Evolutionary conservation across 805 yeast genomes (phyloP).

Genomic region (Cyberlindnera euphorbiiphila): DNA sequence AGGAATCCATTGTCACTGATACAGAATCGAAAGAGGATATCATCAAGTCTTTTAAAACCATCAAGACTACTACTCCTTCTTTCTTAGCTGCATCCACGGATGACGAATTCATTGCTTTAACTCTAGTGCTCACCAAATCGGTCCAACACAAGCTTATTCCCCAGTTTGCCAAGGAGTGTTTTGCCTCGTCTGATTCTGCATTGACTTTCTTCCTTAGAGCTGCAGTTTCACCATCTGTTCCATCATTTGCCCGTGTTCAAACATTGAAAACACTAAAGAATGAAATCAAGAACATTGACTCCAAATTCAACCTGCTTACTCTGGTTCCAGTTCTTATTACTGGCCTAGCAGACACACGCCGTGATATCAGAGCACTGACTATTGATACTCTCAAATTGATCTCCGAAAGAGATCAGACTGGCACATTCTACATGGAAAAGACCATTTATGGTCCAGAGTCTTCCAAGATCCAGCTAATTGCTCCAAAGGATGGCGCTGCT

Average conservation of each 20-base stretch:
- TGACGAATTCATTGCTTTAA: slow-evolving; percentile 39
- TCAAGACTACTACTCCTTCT: slow-evolving; percentile 25
- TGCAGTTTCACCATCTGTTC: slow-evolving; percentile 53
- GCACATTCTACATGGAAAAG: slow-evolving; percentile 45
- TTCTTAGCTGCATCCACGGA: slow-evolving; percentile 36
- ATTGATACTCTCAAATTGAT: slow-evolving; percentile 37
- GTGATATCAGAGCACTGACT: slow-evolving; percentile 45
- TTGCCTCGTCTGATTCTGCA: slow-evolving; percentile 39
- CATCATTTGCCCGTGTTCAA: slow-evolving; percentile 50
- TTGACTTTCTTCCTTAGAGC: slow-evolving; percentile 59
- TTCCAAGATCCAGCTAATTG: slow-evolving; percentile 47
- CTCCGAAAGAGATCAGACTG: slow-evolving; percentile 32
- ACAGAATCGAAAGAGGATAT: slow-evolving; percentile 13
- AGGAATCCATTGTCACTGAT: slow-evolving; percentile 17
- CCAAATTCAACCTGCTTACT: slow-evolving; percentile 43
- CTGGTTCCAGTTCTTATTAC: slow-evolving; percentile 56
- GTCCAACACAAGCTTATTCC: slow-evolving; percentile 27
- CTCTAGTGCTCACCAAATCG: slow-evolving; percentile 42
- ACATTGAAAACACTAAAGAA: slow-evolving; percentile 42
- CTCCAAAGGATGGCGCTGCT: slow-evolving; percentile 59
- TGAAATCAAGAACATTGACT: slow-evolving; percentile 32
- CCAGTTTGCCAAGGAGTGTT: slow-evolving; percentile 32
- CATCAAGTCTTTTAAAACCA: slow-evolving; percentile 18
- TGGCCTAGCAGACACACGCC: slow-evolving; percentile 48
- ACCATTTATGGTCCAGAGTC: slow-evolving; percentile 55